Evolutionary conservation across 2,329 filamentous ascomycete species (phyloP), one percentile per base, ranked within the genome.

Genomic region (Emmonsiellopsis sp.): DNA sequence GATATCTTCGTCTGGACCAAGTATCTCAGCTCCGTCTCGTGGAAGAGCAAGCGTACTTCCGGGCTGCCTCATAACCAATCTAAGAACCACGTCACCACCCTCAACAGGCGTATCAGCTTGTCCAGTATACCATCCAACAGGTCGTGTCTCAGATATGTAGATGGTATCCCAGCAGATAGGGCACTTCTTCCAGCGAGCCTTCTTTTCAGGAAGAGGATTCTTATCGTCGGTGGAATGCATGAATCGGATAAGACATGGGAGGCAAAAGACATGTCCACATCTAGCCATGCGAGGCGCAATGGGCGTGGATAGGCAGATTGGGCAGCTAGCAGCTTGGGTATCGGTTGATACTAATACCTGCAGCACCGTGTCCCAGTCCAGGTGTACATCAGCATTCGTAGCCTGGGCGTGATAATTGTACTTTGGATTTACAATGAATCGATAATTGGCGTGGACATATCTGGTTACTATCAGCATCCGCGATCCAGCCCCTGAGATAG

Each of bases 241-340:
- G 68, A 94, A 98, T 49, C 93, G 86, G 58, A 97, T 89, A 57
- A 97, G 73, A 67, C 93, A 98, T 5, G 93, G 85, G 35, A 97
- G 75, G 67, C 93, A 98, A 68, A 96, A 97, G 10, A 98, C 95
- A 67, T 98, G 93, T 1, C 93, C 93, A 65, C 93, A 98, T 65
- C 86, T 92, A 42, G 93, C 91, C 92, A 98, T 98, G 53, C 93
- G 84, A 34, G 93, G 91, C 7, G 93, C 93, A 15, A 95, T 89
- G 1, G 93, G 93, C 53, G 87, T 88, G 1, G 87, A 95, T 31
- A 98, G 80, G 65, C 93, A 98, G 52, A 98, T 98, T 0, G 93
- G 93, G 67, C 93, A 98, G 20, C 87, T 89, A 2, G 91, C 82
- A 43, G 84, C 79, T 70, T 98, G 93, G 0, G 91, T 95, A 69